These are phyloP conservation scores for Westerdykella ornata DNA, from an alignment of 2,329 filamentous ascomycete genomes.

Conservation along the genomic window DNA sequence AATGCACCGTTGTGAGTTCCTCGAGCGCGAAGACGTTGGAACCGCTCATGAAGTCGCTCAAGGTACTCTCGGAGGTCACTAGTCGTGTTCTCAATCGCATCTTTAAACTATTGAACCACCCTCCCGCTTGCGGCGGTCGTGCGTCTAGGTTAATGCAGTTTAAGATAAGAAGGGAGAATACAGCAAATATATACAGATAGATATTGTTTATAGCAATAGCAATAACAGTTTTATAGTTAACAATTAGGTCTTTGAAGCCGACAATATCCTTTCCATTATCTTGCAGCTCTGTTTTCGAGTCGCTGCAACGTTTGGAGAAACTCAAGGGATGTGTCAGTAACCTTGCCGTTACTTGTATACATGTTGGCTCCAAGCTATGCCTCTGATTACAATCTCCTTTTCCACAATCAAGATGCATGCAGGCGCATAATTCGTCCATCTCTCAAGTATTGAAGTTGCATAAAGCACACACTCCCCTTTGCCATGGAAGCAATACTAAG, in stretches of 20 bases:
- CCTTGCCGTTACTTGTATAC: too few species aligned
- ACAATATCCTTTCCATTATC: conserved; percentile 44
- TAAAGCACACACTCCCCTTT: too few species aligned
- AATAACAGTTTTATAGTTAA: conserved; percentile 34
- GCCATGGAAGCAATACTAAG: too few species aligned
- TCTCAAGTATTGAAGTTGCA: too few species aligned
- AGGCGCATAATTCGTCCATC: too few species aligned
- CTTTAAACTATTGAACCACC: conserved; percentile 8
- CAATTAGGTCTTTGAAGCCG: conserved; percentile 37
- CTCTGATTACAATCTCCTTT: too few species aligned
- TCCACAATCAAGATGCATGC: too few species aligned
- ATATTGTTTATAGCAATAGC: conserved; percentile 38
- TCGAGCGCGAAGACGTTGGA: conserved; percentile 8
- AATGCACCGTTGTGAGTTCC: background rate
- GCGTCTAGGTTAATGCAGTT: conserved; percentile 6
- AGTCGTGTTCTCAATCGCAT: conserved; percentile 10
- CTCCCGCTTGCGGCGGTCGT: conserved; percentile 8
- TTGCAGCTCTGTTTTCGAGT: conserved; percentile 33
- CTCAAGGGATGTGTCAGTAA: too few species aligned
- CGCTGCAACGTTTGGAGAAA: conserved; percentile 11
- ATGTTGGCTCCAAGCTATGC: too few species aligned
- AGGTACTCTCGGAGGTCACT: conserved; percentile 11
- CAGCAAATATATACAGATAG: conserved; percentile 34
- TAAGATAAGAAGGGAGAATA: background rate
- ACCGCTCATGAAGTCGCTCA: conserved; percentile 10